A percentile compares a stretch with the other conserved stretches of the same genome.
These are phyloP conservation scores for Pyrus communis DNA, from an alignment of 306 rosid species.

Conservation along the genomic window DNA sequence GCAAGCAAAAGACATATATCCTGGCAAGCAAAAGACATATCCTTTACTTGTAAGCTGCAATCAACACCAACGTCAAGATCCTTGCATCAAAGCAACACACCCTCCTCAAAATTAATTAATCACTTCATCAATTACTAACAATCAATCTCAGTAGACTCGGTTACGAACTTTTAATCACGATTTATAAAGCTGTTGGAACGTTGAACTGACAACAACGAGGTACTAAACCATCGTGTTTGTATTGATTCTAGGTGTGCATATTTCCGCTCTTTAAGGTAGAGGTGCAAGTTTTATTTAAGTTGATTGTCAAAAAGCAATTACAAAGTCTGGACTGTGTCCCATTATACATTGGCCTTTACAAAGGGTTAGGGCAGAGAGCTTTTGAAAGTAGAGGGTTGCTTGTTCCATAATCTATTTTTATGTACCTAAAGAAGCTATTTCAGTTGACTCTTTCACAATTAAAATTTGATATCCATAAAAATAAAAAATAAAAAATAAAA, in stretches of 20 bases:
- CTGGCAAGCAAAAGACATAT: slow-evolving; percentile 55
- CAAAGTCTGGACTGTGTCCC: background rate
- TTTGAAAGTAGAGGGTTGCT: background rate
- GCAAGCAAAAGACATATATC: slow-evolving; percentile 55
- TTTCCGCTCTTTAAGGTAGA: background rate
- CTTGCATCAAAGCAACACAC: slow-evolving; percentile 16
- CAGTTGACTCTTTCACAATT: slow-evolving; percentile 6
- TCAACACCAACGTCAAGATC: slow-evolving; percentile 40
- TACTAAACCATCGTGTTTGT: background rate
- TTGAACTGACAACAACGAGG: background rate
- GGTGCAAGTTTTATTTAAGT: background rate
- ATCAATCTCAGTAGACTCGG: background rate
- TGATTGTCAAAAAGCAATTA: background rate
- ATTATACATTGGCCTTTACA: background rate
- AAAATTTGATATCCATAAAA: background rate
- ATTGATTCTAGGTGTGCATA: background rate
- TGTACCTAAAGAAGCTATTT: background rate
- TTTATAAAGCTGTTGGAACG: background rate
- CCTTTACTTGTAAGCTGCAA: slow-evolving; percentile 41
- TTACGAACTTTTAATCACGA: background rate
- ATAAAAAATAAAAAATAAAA: no score
- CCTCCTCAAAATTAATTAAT: slow-evolving; percentile 23
- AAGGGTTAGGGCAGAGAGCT: background rate
- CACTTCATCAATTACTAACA: background rate
- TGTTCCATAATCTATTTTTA: background rate